Evolutionary conservation across 225 moss, liverwort and hornwort species (phyloP), one percentile per base, ranked within the genome.

Genomic region (Antitrichia curtipendula): DNA sequence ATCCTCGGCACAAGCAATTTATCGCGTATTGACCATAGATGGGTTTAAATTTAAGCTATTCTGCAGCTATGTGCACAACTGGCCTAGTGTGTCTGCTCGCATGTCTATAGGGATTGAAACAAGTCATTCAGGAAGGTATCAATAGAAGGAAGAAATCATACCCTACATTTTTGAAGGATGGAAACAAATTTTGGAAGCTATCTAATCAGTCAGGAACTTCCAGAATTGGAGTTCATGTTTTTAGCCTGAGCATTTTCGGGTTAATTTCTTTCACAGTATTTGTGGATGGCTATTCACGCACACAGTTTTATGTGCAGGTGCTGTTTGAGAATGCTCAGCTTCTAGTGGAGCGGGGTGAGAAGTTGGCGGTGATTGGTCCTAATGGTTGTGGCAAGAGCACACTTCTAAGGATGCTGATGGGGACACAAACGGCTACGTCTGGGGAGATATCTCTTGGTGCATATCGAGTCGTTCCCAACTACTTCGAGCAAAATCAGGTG

Each of bases 351-450:
- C 94, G 97, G 64, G 97, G 97, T 22, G 97, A 97, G 91, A 97
- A 97, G 88, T 72, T 97, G 63, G 97, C 96, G 23, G 87, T 97
- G 47, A 96, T 97, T 69, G 97, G 97, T 49, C 97, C 97, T 27
- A 97, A 97, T 79, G 96, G 97, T 40, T 97, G 94, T 75, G 96
- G 97, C 80, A 97, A 97, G 84, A 97, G 97, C 81, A 97, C 96
- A 28, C 92, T 96, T 32, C 80, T 96, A 82, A 93, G 95, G 65
- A 94, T 97, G 83, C 79, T 95, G n/a, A 86, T 96, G 95, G 97
- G 91, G 19, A 90, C 88, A 22, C 94, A 96, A 70, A 78, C 91
- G n/a, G 89, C 95, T 29, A 95, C 91, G 52, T 90, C 93, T 61
- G 97, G 96, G 58, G 95, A 96, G 41, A 91, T 96, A 29, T 89